A percentile compares a stretch with the other conserved stretches of the same genome.
These are phyloP conservation scores for Daucus carota DNA, from an alignment of 129 eudicot species.

Conservation along the genomic window DH1_v3.0 NC_030389.2:21660001-21660500, in stretches of 20 bases:
- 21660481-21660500: slow-evolving; percentile 38
- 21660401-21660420: slow-evolving; percentile 92
- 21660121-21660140: slow-evolving; percentile 71
- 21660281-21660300: slow-evolving; percentile 73
- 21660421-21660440: slow-evolving; percentile 75
- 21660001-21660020: slow-evolving; percentile 96
- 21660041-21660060: slow-evolving; percentile 95
- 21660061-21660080: slow-evolving; percentile 79
- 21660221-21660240: slow-evolving; percentile 61
- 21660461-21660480: slow-evolving; percentile 40
- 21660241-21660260: slow-evolving; percentile 65
- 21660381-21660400: slow-evolving; percentile 77
- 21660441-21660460: slow-evolving; percentile 43
- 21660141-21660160: slow-evolving; percentile 91
- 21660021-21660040: slow-evolving; percentile 87
- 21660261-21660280: slow-evolving; percentile 87
- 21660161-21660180: slow-evolving; percentile 98
- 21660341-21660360: slow-evolving; percentile 82
- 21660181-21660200: slow-evolving; percentile 72
- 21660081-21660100: slow-evolving; percentile 93
- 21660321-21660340: slow-evolving; percentile 75
- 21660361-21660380: slow-evolving; percentile 77
- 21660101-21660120: slow-evolving; percentile 71
- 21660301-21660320: slow-evolving; percentile 91
- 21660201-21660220: slow-evolving; percentile 92